Conservation (phyloP, 2,329 filamentous ascomycete genomes). For the Phoma sp. region DNA sequence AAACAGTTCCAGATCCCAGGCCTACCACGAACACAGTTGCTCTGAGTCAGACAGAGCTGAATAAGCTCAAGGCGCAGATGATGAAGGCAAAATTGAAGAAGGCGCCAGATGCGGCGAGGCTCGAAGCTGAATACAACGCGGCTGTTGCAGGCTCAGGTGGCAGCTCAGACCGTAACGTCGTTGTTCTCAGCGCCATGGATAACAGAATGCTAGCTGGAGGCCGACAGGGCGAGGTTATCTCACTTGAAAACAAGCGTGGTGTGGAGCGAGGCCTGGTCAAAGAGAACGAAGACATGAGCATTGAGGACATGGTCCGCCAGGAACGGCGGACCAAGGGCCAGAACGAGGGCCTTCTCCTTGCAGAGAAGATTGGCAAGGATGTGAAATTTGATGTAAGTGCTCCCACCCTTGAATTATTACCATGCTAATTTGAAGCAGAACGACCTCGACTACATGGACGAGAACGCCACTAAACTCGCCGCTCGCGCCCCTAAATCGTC, state of each 20-base stretch:
- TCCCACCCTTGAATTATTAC: neutral
- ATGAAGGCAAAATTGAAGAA: constrained; percentile 93
- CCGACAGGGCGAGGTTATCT: constrained; percentile 74
- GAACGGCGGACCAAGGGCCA: constrained; percentile 84
- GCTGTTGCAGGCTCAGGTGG: constrained; percentile 69
- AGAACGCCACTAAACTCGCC: constrained; percentile 90
- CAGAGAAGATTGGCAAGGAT: constrained; percentile 94
- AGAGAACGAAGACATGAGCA: constrained; percentile 93
- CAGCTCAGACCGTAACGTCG: constrained; percentile 67
- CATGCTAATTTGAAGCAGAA: constrained; percentile 54
- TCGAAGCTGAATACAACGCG: constrained; percentile 84
- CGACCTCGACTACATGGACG: constrained; percentile 95
- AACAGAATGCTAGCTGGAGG: constrained; percentile 86
- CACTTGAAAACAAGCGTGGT: constrained; percentile 79
- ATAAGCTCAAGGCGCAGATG: constrained; percentile 88
- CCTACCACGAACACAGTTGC: constrained; percentile 55
- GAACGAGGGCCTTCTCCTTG: constrained; percentile 79
- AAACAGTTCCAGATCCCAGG: constrained; percentile 62
- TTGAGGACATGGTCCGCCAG: constrained; percentile 96
- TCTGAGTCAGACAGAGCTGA: constrained; percentile 80
- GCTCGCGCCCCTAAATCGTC: constrained; percentile 87
- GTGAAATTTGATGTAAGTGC: constrained; percentile 73
- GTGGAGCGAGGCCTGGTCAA: constrained; percentile 82
- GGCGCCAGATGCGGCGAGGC: constrained; percentile 72
- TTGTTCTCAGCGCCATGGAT: constrained; percentile 86